These are phyloP conservation scores for Echinosophora koreensis DNA, from an alignment of 306 rosid species.

Conservation along the genomic window DNA sequence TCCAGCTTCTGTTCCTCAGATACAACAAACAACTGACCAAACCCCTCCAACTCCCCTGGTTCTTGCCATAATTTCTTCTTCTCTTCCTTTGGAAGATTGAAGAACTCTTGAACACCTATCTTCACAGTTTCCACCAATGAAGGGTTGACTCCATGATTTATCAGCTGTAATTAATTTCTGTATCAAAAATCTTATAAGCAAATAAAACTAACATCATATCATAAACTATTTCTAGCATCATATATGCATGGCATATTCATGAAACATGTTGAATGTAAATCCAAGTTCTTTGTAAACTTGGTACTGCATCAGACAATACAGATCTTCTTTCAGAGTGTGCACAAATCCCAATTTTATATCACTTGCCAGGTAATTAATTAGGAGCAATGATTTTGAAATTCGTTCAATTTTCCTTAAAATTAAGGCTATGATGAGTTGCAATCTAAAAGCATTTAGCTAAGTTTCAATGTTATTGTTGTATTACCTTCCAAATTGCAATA, in stretches of 20 bases:
- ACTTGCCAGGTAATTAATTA: neutral
- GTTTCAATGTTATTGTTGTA: neutral
- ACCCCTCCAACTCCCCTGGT: constrained; percentile 15
- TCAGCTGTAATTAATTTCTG: constrained; percentile 11
- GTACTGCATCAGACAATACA: too few relatives aligned
- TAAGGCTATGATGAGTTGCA: neutral
- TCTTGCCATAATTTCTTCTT: constrained; percentile 39
- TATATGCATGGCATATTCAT: neutral
- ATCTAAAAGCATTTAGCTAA: neutral
- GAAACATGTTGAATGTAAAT: neutral
- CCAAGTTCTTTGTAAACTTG: too few relatives aligned
- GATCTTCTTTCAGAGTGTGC: neutral
- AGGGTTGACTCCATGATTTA: constrained; percentile 31
- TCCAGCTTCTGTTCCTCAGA: constrained; percentile 2
- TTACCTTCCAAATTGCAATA: too few relatives aligned
- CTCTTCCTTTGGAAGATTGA: constrained; percentile 31
- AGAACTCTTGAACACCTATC: constrained; percentile 12
- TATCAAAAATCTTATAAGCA: neutral
- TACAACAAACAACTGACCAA: constrained; percentile 32
- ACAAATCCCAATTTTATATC: neutral
- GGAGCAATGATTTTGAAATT: neutral
- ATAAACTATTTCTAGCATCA: neutral
- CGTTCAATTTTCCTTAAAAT: neutral
- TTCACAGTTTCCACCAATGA: constrained; percentile 30
- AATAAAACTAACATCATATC: neutral